Conservation (phyloP, 2,329 filamentous ascomycete genomes). For the Apiospora hydei region DNA sequence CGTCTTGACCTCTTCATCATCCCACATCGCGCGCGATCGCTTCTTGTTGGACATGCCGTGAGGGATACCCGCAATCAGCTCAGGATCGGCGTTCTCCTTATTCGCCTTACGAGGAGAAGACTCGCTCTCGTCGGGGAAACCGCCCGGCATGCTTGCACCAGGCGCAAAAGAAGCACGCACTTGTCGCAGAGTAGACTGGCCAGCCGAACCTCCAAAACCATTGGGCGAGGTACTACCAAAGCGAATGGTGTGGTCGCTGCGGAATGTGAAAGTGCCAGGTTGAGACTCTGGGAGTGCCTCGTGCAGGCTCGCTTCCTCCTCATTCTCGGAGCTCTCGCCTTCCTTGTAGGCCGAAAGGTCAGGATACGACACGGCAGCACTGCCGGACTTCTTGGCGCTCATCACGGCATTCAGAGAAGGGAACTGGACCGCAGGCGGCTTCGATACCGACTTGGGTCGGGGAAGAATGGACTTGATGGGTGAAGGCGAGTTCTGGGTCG, state of each 20-base stretch:
- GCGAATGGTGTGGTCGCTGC: constrained; percentile 69
- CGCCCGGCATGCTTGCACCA: constrained; percentile 59
- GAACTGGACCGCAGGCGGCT: constrained; percentile 44
- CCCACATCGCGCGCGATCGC: constrained; percentile 63
- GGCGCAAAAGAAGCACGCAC: constrained; percentile 61
- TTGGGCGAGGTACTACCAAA: constrained; percentile 57
- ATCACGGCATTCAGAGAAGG: constrained; percentile 43
- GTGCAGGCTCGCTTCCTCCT: constrained; percentile 32
- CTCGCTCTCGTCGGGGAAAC: constrained; percentile 52
- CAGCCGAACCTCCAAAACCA: constrained; percentile 64
- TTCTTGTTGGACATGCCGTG: constrained; percentile 74
- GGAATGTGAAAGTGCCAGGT: constrained; percentile 69
- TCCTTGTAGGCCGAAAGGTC: constrained; percentile 54
- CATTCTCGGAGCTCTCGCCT: constrained; percentile 37
- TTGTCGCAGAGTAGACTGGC: constrained; percentile 67
- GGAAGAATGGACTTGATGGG: constrained; percentile 59
- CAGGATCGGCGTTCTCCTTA: constrained; percentile 46
- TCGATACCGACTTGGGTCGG: constrained; percentile 49
- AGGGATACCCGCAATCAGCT: constrained; percentile 53
- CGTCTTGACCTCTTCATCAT: constrained; percentile 41
- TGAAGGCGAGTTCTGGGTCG: constrained; percentile 61
- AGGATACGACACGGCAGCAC: constrained; percentile 57
- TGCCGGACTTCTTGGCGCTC: constrained; percentile 34
- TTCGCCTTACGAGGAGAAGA: constrained; percentile 42
- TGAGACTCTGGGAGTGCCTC: constrained; percentile 46